phyloP scores from a whole-genome alignment of 148 eudicot species.

The Rhododendron williamsianum region DNA sequence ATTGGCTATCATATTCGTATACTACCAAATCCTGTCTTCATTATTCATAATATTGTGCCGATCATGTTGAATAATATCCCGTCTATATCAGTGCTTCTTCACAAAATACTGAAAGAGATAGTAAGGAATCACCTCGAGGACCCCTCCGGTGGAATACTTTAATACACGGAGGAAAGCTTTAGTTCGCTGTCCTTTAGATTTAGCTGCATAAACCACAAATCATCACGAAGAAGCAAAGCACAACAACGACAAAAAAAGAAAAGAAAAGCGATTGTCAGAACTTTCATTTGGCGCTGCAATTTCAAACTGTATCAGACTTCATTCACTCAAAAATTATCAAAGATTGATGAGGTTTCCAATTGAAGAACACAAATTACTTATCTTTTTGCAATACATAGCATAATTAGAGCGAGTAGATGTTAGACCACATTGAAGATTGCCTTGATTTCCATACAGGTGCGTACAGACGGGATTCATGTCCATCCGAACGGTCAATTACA shows the following conservation, averaged over 20 bases:
- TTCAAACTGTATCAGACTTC: not conserved
- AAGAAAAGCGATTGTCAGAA: not conserved
- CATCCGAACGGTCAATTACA: not conserved
- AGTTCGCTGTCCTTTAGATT: slow-evolving; percentile 56
- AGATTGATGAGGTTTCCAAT: not conserved
- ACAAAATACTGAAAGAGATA: not conserved
- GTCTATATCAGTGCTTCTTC: not conserved
- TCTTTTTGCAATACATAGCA: not conserved
- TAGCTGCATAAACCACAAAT: slow-evolving; percentile 44
- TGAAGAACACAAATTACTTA: not conserved
- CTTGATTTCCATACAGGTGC: not conserved
- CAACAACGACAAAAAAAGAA: not conserved
- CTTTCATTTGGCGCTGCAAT: not conserved
- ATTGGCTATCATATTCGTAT: not conserved
- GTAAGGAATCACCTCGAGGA: slow-evolving; percentile 62
- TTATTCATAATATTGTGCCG: not conserved
- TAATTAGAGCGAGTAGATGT: not conserved
- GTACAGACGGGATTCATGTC: not conserved
- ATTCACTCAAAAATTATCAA: not conserved
- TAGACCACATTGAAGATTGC: not conserved
- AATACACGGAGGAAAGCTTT: slow-evolving; percentile 87
- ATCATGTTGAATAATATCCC: not conserved
- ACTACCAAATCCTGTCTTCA: not conserved
- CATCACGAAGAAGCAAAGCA: not conserved
- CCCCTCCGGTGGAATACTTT: slow-evolving; percentile 88